Base-by-base conservation (phyloP, 257 asterid species). In the Paulownia fortunei region DNA sequence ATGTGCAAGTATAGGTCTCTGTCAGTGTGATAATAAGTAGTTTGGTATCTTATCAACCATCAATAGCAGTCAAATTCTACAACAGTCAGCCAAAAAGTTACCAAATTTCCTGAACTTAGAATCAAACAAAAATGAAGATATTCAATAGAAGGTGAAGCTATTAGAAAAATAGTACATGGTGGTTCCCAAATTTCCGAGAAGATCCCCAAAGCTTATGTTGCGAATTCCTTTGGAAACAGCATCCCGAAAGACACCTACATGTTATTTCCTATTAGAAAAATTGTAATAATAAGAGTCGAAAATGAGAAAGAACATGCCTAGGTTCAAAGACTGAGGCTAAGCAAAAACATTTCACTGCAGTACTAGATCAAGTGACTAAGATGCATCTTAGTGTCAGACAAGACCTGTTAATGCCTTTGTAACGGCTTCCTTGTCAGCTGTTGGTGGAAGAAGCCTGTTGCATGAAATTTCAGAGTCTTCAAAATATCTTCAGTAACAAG, bases 381-480 rank as follows among this genome's bases (percentile, higher is more conserved):
- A 51, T 80, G 73, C 77, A 54, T 46, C 74, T 74, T 42, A 59
- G 80, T 39, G 72, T 47, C 34, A 81, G 82, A 65, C 5, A 70
- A 74, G 32, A 95, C 99, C 99, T 86, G 98, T 95, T 81, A 95
- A 82, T 62, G 98, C 99, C 54, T 79, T 59, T 83, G 99, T 86
- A 62, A 93, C 99, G 27, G 93, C 97, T 30, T 83, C 97, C 88
- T 87, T 85, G 82, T 95, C 97, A 75, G 97, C 88, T 69, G 98
- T 91, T 59, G 97, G 85, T 70, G 99, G 99, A 83, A 95, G 93
- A 87, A 95, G 92, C 88, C 99, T 95, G 96, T 82, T 65, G 79
- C 74, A 76, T 73, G 54, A 83, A 76, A 59, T 82, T 78, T 81
- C 71, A 78, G 65, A 24, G 23, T 58, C 74, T 72, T 83, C 64